Percentiles rank a stretch among this genome's conserved stretches.
Evolutionary conservation across 2,329 filamentous ascomycete species (phyloP).

Genomic region (Phyllosticta citriasiana): DNA sequence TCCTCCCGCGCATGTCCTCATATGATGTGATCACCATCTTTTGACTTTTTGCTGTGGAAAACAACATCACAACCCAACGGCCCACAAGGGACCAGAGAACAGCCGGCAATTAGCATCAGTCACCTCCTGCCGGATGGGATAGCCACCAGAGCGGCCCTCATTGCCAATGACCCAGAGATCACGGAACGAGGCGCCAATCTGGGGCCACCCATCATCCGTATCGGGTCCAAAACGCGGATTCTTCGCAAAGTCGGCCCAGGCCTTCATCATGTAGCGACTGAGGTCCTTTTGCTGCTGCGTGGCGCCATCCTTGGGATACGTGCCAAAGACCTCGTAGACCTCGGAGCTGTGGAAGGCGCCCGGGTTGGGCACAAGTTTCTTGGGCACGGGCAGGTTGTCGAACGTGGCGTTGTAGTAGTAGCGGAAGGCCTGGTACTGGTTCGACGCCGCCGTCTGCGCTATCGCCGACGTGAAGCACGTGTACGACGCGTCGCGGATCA

Average conservation of each 20-base stretch:
- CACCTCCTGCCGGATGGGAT: neutral
- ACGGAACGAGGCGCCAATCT: neutral
- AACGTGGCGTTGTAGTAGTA: constrained; percentile 51
- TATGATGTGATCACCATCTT: neutral
- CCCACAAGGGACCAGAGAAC: neutral
- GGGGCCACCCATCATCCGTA: neutral
- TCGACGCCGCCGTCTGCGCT: constrained; percentile 28
- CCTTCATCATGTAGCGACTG: constrained; percentile 3
- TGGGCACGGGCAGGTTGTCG: neutral
- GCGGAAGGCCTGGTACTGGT: constrained; percentile 44
- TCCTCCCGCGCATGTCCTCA: neutral
- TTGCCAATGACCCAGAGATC: neutral
- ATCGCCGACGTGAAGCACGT: constrained; percentile 44
- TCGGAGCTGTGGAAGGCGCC: constrained; percentile 5
- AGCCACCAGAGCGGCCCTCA: neutral
- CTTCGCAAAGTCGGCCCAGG: constrained; percentile 10
- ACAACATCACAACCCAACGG: neutral
- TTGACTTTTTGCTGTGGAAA: neutral
- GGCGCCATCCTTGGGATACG: neutral
- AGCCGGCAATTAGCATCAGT: neutral
- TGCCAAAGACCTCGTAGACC: neutral
- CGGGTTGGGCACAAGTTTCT: neutral
- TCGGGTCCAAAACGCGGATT: neutral
- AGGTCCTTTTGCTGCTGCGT: neutral
- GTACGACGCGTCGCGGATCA: constrained; percentile 42